Evolutionary conservation across 139 green algal species (phyloP), one percentile per base, ranked within the genome.

Genomic region (Chlorella sorokiniana): DNA sequence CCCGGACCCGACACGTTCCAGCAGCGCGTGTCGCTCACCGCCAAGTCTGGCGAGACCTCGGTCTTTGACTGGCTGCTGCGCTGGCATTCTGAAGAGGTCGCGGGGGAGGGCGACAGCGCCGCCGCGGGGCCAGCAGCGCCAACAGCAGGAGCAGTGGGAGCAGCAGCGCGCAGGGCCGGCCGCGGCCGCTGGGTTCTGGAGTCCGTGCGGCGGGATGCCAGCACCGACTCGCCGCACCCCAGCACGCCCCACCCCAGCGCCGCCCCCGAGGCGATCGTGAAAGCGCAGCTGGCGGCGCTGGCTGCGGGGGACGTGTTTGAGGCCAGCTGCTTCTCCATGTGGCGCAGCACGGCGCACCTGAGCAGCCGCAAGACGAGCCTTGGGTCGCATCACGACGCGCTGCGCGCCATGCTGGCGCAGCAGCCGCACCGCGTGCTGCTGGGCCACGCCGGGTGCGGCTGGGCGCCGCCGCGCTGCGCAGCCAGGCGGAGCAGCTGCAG

Each of bases 1-100:
- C 35, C 70, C 87, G 45, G 79, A 76, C 83, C 81, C 0, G 72
- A 41, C 41, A 37, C 31, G 2, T 87, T 79, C 77, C 48, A 78
- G 33, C 75, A 89, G 68, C 85, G 88, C 23, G 77, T 89, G 11
- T 74, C 85, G 23, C 67, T 93, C n/a, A 90, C 88, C 44, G 85
- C 84, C 1, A 69, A 71, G 41, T 83, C 81, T 0, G 88, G 88
- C 6, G 88, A 91, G 69, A 86, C 90, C 51, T 56, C 67, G 6
- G 87, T 91, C 1, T 84, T 91, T 45, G 64, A 84, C 16, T 91
- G 88, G 88, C 40, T 38, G 14, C 68, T 91, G 61, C n/a, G 52
- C 27, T 79, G 73, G 52, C 73, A 79, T 9, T 27, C 73, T 5
- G 37, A 29, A 2, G 52, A 54, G 11, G n/a, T n/a, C n/a, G n/a